These are phyloP conservation scores for Cyclotella kingstonii DNA, from an alignment of 108 stramenopile genomes.

Conservation along the genomic window DNA sequence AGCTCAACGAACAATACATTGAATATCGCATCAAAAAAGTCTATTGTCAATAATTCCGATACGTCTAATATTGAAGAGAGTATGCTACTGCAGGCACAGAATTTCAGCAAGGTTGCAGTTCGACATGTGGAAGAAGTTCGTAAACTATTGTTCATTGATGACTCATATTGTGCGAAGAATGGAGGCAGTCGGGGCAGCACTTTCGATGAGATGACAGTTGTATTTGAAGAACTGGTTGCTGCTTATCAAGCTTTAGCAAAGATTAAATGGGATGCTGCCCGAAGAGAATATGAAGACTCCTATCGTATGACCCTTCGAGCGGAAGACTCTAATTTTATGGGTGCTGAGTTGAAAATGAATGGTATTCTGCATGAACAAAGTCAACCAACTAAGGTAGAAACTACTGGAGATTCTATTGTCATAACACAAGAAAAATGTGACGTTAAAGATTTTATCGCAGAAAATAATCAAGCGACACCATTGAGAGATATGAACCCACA, in stretches of 20 bases:
- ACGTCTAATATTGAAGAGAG: neutral
- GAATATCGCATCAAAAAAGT: neutral
- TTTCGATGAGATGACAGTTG: neutral
- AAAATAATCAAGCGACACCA: constrained; percentile 8
- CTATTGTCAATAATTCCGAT: neutral
- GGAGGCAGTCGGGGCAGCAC: neutral
- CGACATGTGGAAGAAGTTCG: constrained; percentile 27
- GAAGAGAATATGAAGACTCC: constrained; percentile 16
- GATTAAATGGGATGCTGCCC: constrained; percentile 31
- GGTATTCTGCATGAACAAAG: neutral
- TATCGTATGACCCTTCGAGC: constrained; percentile 1
- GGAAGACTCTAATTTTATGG: neutral
- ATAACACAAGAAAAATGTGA: neutral
- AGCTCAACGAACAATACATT: neutral
- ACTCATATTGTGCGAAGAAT: neutral
- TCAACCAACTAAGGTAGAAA: neutral
- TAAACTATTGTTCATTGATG: constrained; percentile 1
- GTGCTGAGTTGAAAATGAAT: neutral
- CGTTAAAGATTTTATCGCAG: neutral
- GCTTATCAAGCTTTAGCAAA: constrained; percentile 25
- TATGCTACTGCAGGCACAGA: constrained; percentile 18
- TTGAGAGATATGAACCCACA: constrained; percentile 6
- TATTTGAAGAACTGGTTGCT: constrained; percentile 21
- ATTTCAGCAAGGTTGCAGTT: constrained; percentile 23
- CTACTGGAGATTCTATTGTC: neutral